A percentile compares a stretch with the other conserved stretches of the same genome.
Evolutionary conservation across 345 rosid species (phyloP).

Genomic region (Bruguiera parviflora): DNA sequence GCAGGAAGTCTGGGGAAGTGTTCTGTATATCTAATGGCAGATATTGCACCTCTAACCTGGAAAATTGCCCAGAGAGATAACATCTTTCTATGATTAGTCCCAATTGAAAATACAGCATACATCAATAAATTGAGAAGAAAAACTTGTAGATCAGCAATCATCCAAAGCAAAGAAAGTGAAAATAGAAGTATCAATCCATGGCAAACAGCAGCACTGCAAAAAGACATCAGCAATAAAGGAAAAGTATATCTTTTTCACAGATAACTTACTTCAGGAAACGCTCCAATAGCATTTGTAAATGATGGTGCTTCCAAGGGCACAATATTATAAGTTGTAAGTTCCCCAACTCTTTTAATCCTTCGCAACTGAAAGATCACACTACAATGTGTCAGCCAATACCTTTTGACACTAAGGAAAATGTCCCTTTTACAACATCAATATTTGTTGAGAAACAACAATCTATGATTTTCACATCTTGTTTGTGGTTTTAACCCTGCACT

Average conservation of each 20-base stretch:
- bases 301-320: slow-evolving; percentile 88
- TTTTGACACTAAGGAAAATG: not conserved
- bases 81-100: not conserved
- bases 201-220: not conserved
- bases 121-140: not conserved
- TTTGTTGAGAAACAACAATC: slow-evolving; percentile 6
- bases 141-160: not conserved
- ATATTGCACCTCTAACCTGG: slow-evolving; percentile 85
- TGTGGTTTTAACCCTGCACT: no score
- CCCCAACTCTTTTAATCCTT: slow-evolving; percentile 68
- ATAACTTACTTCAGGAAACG: slow-evolving; percentile 82
- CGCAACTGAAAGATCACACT: slow-evolving; percentile 50
- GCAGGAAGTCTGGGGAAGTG: slow-evolving; percentile 79
- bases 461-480: not conserved
- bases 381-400: slow-evolving; percentile 10
- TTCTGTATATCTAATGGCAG: slow-evolving; percentile 75
- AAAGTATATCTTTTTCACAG: not conserved
- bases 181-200: not conserved
- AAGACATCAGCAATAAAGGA: not conserved
- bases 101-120: not conserved
- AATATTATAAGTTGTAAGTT: slow-evolving; percentile 82
- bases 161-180: not conserved
- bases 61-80: slow-evolving; percentile 14
- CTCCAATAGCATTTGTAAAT: slow-evolving; percentile 76
- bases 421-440: not conserved